Evolutionary conservation across 139 green algal genomes (phyloP), one percentile per base, ranked within the genome.

Genomic region (Chlamydomonas incerta): DNA sequence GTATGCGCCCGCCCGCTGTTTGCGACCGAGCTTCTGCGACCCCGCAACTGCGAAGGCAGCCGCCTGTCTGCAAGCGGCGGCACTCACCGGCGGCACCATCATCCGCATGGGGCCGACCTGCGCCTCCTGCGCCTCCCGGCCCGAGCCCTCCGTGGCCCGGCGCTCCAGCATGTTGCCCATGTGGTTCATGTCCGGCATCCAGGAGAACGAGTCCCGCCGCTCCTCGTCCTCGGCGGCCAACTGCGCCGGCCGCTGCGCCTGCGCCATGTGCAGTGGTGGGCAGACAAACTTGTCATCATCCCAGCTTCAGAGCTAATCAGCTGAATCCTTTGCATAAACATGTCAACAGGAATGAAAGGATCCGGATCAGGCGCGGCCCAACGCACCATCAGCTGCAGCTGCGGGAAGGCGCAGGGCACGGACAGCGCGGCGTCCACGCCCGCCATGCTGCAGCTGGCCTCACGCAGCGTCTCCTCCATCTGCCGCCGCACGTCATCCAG

Each of bases 81-180:
- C 55, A 24, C 20, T 23, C 18, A 63, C 20, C 20, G 55, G 20
- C 18, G 55, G 20, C 21, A 63, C 55, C 18, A 26, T 63, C 21
- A 29, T 23, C 18, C 2, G 3, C 20, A 23, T 63, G 20, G 55
- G 18, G 2, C 55, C 20, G 6, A 63, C 55, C 55, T 63, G 55
- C 10, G 10, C 2, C 55, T 63, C 55, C 20, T 63, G 55, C 20
- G n/a, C n/a, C n/a, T n/a, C n/a, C n/a, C n/a, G n/a, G 55, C 55
- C 21, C 6, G 6, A 26, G 55, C 55, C 20, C 20, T 29, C 8
- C 55, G 55, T 63, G 55, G 55, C 21, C 55, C 21, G 55, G 55
- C 28, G 24, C 24, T 82, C 74, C 74, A 82, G 74, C 58, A 82
- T 82, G 33, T 10, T 71, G 34, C 58, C 74, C 23, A 82, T 62